Conservation (phyloP, 768 basidiomycete genomes). For the Trametes cingulata region DNA sequence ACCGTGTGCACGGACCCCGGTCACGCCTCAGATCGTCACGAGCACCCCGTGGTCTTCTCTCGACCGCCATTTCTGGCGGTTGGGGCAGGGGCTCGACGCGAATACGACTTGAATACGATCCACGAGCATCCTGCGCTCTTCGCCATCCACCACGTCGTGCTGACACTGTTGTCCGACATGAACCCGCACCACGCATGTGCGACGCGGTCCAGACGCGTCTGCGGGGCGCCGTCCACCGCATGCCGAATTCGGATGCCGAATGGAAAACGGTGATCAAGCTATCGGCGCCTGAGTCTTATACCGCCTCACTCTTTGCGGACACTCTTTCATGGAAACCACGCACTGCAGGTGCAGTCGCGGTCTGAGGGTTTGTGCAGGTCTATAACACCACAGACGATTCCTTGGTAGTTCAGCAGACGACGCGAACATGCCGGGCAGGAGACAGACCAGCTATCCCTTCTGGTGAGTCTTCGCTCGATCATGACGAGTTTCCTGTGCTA, state of each 20-base stretch:
- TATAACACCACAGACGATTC: background rate
- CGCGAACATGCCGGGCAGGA: conserved; percentile 15
- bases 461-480: conserved; percentile 25
- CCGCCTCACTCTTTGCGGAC: conserved; percentile 2
- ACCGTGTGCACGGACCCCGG: conserved; percentile 21
- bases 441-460: conserved; percentile 30
- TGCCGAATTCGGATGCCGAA: conserved; percentile 17
- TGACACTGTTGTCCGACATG: background rate
- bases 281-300: conserved; percentile 8
- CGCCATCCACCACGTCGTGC: background rate
- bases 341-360: conserved; percentile 17
- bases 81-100: background rate
- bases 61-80: background rate
- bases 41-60: background rate
- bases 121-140: conserved; percentile 7
- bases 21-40: conserved; percentile 13
- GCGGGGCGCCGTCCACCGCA: background rate
- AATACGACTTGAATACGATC: background rate
- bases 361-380: conserved; percentile 9
- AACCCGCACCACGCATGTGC: background rate
- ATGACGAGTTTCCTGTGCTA: background rate
- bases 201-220: conserved; percentile 5
- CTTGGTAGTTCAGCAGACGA: background rate
- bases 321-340: conserved; percentile 20
- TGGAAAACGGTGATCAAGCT: background rate